Evolutionary conservation across 2,329 filamentous ascomycete genomes (phyloP), one percentile per base, ranked within the genome.

Genomic region (Xylaria digitata): DNA sequence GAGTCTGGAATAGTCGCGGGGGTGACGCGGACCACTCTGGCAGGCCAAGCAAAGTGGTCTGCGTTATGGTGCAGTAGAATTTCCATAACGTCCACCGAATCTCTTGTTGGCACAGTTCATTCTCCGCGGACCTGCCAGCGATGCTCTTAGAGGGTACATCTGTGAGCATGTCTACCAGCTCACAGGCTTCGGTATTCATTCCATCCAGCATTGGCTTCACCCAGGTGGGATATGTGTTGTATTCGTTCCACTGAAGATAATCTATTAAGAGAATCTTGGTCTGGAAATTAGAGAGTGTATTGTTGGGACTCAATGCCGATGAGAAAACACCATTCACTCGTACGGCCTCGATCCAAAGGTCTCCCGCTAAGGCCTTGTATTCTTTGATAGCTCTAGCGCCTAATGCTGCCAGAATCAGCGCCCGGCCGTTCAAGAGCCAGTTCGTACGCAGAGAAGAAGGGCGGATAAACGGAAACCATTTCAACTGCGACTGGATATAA

Each of bases 31-130:
- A 26, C 26, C 26, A 50, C 23, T 43, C 63, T 8, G n/a, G n/a
- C n/a, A 66, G 56, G 32, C 59, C 64, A 1, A 66, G 32, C 32
- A 66, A 23, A 26, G 37, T 63, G 17, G 59, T 37, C 21, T 46
- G 64, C n/a, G 64, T 63, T 32, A 63, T 23, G 5, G 32, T 34
- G 23, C 59, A 66, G 48, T 66, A 66, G 46, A 66, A 66, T 45
- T 62, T 66, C 64, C 64, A 66, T 23, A 66, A 9, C 2, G 64
- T 59, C 59, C 64, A 63, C 19, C 59, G 59, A 49, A 66, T 59
- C 48, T 66, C 64, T 15, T 63, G 53, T 15, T 43, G 59, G 7
- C 8, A n/a, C 4, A 63, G 40, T 48, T 66, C 64, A 4, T 58
- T 30, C 23, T 63, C 59, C 23, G 58, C n/a, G 6, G 53, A 54